phyloP scores from a whole-genome alignment of 2,329 filamentous ascomycete species.

The Exophiala mesophila region DNA sequence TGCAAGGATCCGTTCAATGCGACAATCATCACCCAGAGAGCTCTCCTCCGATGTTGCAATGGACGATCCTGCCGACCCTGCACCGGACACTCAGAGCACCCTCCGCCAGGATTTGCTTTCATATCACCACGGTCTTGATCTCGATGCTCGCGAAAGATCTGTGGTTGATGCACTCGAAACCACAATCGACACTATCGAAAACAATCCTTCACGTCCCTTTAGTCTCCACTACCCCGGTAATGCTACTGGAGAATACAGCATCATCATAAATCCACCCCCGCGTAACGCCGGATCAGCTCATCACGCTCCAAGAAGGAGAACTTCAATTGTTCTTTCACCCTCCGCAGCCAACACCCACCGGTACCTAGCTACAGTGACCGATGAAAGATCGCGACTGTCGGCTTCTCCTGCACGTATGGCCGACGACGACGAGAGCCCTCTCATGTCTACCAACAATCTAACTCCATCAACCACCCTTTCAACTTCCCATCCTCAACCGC shows the following conservation, averaged over 20 bases:
- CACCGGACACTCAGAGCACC: slow-evolving; percentile 4
- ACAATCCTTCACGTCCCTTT: slow-evolving; percentile 12
- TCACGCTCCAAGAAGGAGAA: slow-evolving; percentile 35
- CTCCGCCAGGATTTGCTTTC: slow-evolving; percentile 14
- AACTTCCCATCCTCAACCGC: slow-evolving; percentile 8
- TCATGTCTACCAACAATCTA: slow-evolving; percentile 11
- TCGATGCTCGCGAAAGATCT: slow-evolving; percentile 24
- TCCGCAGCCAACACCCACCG: slow-evolving; percentile 25
- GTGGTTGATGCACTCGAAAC: slow-evolving; percentile 23
- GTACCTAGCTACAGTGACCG: slow-evolving; percentile 30
- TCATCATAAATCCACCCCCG: slow-evolving; percentile 12
- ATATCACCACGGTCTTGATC: slow-evolving; percentile 21
- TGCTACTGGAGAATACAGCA: slow-evolving; percentile 9
- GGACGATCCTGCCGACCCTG: slow-evolving; percentile 5
- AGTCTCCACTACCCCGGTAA: slow-evolving; percentile 23
- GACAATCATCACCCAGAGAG: slow-evolving; percentile 10
- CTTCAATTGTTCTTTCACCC: slow-evolving; percentile 40
- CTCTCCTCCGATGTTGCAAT: slow-evolving; percentile 7
- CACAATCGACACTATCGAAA: slow-evolving; percentile 20
- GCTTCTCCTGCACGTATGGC: slow-evolving; percentile 38
- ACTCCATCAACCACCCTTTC: slow-evolving; percentile 6
- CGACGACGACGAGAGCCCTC: slow-evolving; percentile 24
- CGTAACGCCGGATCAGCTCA: slow-evolving; percentile 1
- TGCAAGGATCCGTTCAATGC: slow-evolving; percentile 19
- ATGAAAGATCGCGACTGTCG: slow-evolving; percentile 36